Base-by-base conservation (phyloP, 805 yeast species). In the Spathaspora arborariae region DNA sequence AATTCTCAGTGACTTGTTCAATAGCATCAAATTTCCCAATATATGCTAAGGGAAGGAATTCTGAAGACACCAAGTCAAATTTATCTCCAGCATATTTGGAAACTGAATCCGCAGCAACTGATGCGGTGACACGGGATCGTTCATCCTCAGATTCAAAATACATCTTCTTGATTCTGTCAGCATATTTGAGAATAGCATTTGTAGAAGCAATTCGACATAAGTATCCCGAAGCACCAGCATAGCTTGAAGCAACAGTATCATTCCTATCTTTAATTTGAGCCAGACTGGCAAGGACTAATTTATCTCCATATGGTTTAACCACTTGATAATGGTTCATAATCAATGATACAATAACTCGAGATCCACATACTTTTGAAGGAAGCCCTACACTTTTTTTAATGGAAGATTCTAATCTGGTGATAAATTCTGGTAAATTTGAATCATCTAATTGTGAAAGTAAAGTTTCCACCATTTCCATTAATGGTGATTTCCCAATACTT, bases 281-380 rank as follows among this genome's bases (percentile, higher is more conserved):
- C 1, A 68, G 57, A 42, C 89, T 78, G 2, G 80, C 70, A 39
- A 75, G 75, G 46, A 92, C 64, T 6, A 92, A 63, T n/a, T 69
- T 64, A 46, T 84, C 88, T 10, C 88, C 85, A 56, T 78, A 78
- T 0, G 80, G 70, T 47, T 70, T 65, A 1, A 66, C 55, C 15
- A 76, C 51, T 33, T 67, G 67, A 16, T 67, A 61, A 54, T 85
- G 82, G 50, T 84, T 77, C 9, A 80, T 68, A 0, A 86, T 78
- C 41, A 89, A 61, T 16, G 80, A 75, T 6, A 84, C 88, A 9
- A 91, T 62, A 0, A 90, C 83, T 51, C 82, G 77, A 4, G 96
- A 80, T 0, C 92, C 90, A 20, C 91, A 88, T 0, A 87, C 89
- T 57, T 92, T 89, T 0, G 97, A 88, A 0, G 98, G 97, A 11